Conservation (phyloP, 1,139 yeast genomes). For the Taphrina communis region DNA sequence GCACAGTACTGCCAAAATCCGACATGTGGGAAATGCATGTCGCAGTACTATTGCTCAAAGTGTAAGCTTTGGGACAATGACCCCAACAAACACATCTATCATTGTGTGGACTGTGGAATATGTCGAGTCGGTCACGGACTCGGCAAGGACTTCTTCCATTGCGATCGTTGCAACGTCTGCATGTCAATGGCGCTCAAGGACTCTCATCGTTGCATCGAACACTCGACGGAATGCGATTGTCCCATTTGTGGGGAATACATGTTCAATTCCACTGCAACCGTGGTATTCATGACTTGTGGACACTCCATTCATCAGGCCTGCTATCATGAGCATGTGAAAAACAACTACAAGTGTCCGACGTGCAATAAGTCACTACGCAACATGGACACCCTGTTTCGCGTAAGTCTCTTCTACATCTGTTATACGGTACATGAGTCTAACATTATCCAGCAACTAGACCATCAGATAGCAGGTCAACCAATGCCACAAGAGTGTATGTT, state of each 20-base stretch:
- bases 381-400: conserved; percentile 86
- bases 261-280: conserved; percentile 83
- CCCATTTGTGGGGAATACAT: conserved; percentile 91
- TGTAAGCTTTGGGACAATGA: conserved; percentile 89
- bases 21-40: conserved; percentile 66
- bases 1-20: conserved; percentile 64
- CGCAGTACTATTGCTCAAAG: conserved; percentile 74
- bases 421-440: not conserved
- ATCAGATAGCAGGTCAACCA: conserved; percentile 75
- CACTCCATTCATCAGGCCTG: conserved; percentile 90
- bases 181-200: conserved; percentile 77
- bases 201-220: conserved; percentile 81
- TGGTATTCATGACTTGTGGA: conserved; percentile 92
- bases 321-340: conserved; percentile 76
- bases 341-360: conserved; percentile 78
- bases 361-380: conserved; percentile 83
- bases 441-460: conserved; percentile 58
- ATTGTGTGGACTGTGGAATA: conserved; percentile 90
- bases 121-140: conserved; percentile 71
- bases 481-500: conserved; percentile 67
- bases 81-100: conserved; percentile 78
- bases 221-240: conserved; percentile 88
- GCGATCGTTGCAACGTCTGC: conserved; percentile 78
- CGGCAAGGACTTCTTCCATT: conserved; percentile 36
- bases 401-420: conserved; percentile 48